Evolutionary conservation across 202 grass and related monocot species (phyloP).

Genomic region (Saccharum hybrid): DNA sequence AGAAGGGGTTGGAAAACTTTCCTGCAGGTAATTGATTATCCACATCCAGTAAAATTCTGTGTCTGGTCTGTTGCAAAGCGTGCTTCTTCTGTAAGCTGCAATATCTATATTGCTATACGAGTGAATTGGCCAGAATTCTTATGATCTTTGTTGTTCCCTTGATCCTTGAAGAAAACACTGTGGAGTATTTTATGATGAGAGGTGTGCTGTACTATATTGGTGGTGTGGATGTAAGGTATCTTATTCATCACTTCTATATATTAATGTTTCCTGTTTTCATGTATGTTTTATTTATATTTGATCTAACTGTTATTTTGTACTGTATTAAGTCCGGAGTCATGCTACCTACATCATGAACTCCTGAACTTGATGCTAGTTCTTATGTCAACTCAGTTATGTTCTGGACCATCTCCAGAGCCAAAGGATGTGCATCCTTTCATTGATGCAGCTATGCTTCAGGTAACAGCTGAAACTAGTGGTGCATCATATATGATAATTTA

Average conservation of each 20-base stretch:
- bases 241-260: constrained; percentile 43
- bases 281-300: constrained; percentile 28
- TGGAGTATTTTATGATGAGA: constrained; percentile 85
- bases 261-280: constrained; percentile 11
- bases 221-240: constrained; percentile 88
- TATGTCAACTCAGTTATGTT: constrained; percentile 98
- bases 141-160: constrained; percentile 31
- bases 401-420: constrained; percentile 87
- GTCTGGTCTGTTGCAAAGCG: constrained; percentile 12
- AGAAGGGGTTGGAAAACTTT: constrained; percentile 72
- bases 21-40: constrained; percentile 66
- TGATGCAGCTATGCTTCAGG: constrained; percentile 94
- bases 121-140: not conserved
- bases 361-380: constrained; percentile 96
- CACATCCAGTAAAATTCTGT: constrained; percentile 8
- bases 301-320: constrained; percentile 52
- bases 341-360: constrained; percentile 93
- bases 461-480: constrained; percentile 53
- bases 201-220: constrained; percentile 84
- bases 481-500: constrained; percentile 36
- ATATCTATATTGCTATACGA: not conserved
- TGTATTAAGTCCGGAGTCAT: constrained; percentile 73
- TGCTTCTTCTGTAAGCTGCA: not conserved
- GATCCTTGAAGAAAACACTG: constrained; percentile 60
- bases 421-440: constrained; percentile 98